Percentiles rank a stretch among this genome's conserved stretches.
These are phyloP conservation scores for Rhododendron griersonianum DNA, from an alignment of 148 eudicot species.

Conservation along the genomic window DNA sequence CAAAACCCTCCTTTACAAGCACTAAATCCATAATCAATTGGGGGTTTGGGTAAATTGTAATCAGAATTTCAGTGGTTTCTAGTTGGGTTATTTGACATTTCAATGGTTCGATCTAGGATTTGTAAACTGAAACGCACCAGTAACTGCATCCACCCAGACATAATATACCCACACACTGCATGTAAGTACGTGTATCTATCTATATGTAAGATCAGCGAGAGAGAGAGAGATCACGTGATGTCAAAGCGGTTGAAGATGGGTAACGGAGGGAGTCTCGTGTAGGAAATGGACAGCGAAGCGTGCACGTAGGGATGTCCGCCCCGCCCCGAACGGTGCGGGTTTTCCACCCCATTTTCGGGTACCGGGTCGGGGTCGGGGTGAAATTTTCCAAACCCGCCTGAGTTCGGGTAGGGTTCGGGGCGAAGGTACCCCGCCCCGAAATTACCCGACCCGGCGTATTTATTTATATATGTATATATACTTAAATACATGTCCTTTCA, in stretches of 20 bases:
- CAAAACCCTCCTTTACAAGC: conserved; percentile 42
- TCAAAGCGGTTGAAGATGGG: conserved; percentile 17
- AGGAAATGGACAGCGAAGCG: conserved; percentile 2
- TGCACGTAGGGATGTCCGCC: no score
- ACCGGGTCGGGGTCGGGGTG: no score
- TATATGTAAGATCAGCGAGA: background rate
- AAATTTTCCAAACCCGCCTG: no score
- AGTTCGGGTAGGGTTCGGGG: no score
- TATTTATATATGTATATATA: no score
- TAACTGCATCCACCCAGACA: background rate
- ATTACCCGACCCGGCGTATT: no score
- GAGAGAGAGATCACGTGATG: background rate
- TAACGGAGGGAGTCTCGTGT: background rate
- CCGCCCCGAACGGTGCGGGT: no score
- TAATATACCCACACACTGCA: background rate
- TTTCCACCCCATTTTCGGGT: no score
- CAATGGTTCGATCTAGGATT: background rate
- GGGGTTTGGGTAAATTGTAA: background rate
- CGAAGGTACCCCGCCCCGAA: no score
- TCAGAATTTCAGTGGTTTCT: background rate
- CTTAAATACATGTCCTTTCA: no score
- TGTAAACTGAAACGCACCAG: background rate
- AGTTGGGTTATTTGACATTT: background rate
- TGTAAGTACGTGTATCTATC: no score
- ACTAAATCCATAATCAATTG: conserved; percentile 47